Evolutionary conservation across 768 basidiomycete genomes (phyloP), one percentile per base, ranked within the genome.

Genomic region (Phlegmacium glaucopus): DNA sequence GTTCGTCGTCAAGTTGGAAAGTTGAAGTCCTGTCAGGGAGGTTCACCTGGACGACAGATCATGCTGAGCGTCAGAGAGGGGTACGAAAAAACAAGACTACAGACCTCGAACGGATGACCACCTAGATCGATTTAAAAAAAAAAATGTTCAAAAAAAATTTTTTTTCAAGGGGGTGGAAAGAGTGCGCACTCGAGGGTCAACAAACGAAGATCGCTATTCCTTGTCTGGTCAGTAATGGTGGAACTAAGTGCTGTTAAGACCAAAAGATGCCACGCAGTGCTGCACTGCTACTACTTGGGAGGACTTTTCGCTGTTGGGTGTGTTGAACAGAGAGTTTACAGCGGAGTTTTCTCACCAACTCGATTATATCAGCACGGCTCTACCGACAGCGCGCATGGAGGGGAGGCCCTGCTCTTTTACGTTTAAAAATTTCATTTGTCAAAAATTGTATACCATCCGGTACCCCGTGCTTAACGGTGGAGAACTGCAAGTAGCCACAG

Each of bases 151-250:
- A 35, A 43, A 51, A 59, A 56, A 22, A 55, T n/a, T n/a, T n/a
- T n/a, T n/a, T n/a, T n/a, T n/a, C n/a, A 47, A 48, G 30, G 49
- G 5, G 22, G 22, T 22, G 22, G n/a, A n/a, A 22, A 22, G 22
- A 22, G 22, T 22, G 22, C 85, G 56, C 52, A 89, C 87, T 79
- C 79, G 65, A 83, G 80, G 83, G 83, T 83, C 84, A 87, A 68
- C 65, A 87, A 75, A 76, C 87, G 86, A 66, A 89, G 83, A 75
- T 89, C 86, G 67, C 69, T 77, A 71, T 87, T 87, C 73, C 82
- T 79, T 76, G 74, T 71, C 65, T 86, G 83, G 79, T 80, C 80
- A 80, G 79, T 74, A 85, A 87, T 88, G 65, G 62, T 87, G 80
- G 41, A 41, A 45, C 44, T 48, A 26, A 44, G 47, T 47, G 44